Conservation (phyloP, 176 grass and related monocot genomes). For the Oropetium thomaeum region DNA sequence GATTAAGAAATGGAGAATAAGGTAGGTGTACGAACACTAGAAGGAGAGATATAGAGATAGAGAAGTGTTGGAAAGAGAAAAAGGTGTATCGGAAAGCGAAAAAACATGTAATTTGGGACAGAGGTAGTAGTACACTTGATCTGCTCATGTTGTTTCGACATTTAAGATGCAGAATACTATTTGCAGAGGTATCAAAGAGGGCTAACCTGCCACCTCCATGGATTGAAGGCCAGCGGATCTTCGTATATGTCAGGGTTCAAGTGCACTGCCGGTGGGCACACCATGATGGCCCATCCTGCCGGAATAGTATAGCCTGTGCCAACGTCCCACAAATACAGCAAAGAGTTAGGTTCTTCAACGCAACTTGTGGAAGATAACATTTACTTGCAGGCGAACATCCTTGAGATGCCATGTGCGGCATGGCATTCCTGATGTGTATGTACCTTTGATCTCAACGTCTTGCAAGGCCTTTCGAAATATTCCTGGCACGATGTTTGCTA, state of each 20-base stretch:
- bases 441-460: constrained; percentile 83
- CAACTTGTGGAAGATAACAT: constrained; percentile 9
- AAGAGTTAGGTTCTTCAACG: constrained; percentile 22
- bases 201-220: constrained; percentile 84
- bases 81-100: too few species aligned
- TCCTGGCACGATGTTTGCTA: constrained; percentile 78
- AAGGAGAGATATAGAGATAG: too few species aligned
- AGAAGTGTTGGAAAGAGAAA: too few species aligned
- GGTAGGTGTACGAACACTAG: too few species aligned
- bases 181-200: constrained; percentile 3
- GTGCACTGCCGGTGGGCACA: constrained; percentile 79
- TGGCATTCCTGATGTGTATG: constrained; percentile 21
- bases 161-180: background rate
- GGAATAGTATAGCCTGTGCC: constrained; percentile 79
- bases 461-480: constrained; percentile 72
- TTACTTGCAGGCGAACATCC: background rate
- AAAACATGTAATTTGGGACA: too few species aligned
- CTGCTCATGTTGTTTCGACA: background rate
- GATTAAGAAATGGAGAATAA: too few species aligned
- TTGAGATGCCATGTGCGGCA: constrained; percentile 13
- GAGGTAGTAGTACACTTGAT: too few species aligned
- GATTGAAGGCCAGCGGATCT: constrained; percentile 75
- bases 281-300: constrained; percentile 84
- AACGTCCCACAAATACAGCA: background rate
- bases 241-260: constrained; percentile 79